A percentile compares a stretch with the other conserved stretches of the same genome.
phyloP scores from a whole-genome alignment of 1,139 yeast species.

The Suhomyces anneliseae region DNA sequence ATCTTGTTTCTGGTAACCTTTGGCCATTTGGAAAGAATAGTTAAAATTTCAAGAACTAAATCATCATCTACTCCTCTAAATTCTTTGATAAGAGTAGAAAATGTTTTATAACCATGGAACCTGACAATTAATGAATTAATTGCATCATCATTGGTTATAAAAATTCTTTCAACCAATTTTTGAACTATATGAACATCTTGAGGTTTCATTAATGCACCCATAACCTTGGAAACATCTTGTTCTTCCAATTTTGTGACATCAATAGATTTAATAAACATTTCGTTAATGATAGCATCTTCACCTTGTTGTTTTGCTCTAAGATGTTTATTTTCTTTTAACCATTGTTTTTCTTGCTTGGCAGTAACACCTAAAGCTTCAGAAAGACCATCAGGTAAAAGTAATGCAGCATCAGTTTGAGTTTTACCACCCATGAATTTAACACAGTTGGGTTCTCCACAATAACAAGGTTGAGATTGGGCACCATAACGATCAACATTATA shows the following conservation, averaged over 20 bases:
- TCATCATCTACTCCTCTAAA: slow-evolving; percentile 33
- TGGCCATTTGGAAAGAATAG: slow-evolving; percentile 73
- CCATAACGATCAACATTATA: slow-evolving; percentile 97
- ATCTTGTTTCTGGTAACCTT: slow-evolving; percentile 78
- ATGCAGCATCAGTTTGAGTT: slow-evolving; percentile 89
- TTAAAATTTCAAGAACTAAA: slow-evolving; percentile 48
- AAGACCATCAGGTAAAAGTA: slow-evolving; percentile 76
- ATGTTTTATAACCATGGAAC: slow-evolving; percentile 85
- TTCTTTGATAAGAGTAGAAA: slow-evolving; percentile 56
- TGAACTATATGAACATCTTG: slow-evolving; percentile 67
- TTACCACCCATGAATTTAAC: slow-evolving; percentile 94
- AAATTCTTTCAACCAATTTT: slow-evolving; percentile 68
- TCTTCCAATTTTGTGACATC: slow-evolving; percentile 53
- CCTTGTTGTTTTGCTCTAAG: slow-evolving; percentile 48
- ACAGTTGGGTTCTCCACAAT: slow-evolving; percentile 92
- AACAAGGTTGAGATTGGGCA: slow-evolving; percentile 90
- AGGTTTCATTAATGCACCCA: slow-evolving; percentile 77
- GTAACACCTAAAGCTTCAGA: slow-evolving; percentile 86
- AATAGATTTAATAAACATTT: slow-evolving; percentile 61
- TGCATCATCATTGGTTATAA: slow-evolving; percentile 52
- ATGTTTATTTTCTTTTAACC: slow-evolving; percentile 61
- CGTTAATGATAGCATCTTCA: slow-evolving; percentile 61
- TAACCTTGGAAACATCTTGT: slow-evolving; percentile 72
- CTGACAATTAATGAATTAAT: slow-evolving; percentile 64
- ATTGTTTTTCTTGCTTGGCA: slow-evolving; percentile 56